These are phyloP conservation scores for Erodium texanum DNA, from an alignment of 441 rosid species.

Conservation along the genomic window DNA sequence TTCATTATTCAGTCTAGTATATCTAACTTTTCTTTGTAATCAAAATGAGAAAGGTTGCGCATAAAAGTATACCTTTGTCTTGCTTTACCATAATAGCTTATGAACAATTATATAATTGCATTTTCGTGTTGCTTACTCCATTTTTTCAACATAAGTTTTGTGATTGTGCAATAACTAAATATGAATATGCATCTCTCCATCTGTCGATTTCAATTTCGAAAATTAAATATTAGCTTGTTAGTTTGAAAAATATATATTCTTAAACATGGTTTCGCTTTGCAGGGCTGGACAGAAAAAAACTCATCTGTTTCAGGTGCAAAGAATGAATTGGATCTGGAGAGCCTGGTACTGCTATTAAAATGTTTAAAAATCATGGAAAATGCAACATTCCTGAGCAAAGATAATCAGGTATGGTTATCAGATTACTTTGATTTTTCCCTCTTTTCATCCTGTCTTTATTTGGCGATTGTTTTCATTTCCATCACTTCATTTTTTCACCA, in stretches of 20 bases:
- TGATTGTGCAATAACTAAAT: no score
- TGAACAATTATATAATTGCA: no score
- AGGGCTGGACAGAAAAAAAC: conserved; percentile 42
- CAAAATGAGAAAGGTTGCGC: background rate
- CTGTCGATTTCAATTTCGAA: background rate
- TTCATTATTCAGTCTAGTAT: background rate
- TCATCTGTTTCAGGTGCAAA: conserved; percentile 29
- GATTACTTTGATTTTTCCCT: background rate
- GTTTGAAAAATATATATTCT: conserved; percentile 14
- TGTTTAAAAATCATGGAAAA: conserved; percentile 96
- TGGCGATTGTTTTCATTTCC: conserved; percentile 14
- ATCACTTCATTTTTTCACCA: background rate
- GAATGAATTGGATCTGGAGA: conserved; percentile 35
- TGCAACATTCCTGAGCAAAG: conserved; percentile 89
- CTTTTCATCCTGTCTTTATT: background rate
- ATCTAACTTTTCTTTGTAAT: background rate
- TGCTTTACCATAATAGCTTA: no score
- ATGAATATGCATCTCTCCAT: background rate
- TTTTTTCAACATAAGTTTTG: no score
- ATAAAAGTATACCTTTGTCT: no score
- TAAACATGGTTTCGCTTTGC: conserved; percentile 22
- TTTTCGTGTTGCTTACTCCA: no score
- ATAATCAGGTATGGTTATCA: conserved; percentile 67
- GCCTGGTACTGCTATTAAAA: conserved; percentile 56
- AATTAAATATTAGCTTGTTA: background rate